Conservation (phyloP, 1,284 basidiomycete species). For the Gymnopus androsaceus region DNA sequence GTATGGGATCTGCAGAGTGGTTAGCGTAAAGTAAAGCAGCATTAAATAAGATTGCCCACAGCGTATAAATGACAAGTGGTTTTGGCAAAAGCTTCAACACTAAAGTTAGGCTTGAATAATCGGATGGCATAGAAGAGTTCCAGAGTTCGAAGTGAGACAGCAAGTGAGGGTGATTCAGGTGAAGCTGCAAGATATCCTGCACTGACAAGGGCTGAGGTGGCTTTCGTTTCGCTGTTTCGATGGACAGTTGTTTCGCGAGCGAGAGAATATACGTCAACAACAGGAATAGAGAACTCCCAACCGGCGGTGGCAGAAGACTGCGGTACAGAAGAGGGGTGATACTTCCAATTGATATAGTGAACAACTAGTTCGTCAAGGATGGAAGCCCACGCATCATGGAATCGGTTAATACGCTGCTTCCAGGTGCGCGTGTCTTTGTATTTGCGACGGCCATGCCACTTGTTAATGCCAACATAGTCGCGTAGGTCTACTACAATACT, state of each 20-base stretch:
- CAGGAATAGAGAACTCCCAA: background rate
- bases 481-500: background rate
- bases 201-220: too few species aligned
- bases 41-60: background rate
- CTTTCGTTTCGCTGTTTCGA: background rate
- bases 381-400: background rate
- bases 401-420: background rate
- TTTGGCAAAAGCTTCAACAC: too few species aligned
- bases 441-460: too few species aligned
- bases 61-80: background rate
- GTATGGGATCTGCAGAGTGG: background rate
- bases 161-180: too few species aligned
- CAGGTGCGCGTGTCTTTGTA: constrained; percentile 1
- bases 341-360: background rate
- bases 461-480: too few species aligned
- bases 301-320: background rate
- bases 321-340: background rate
- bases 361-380: background rate
- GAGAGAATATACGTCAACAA: background rate
- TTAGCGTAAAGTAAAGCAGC: background rate
- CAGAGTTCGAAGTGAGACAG: too few species aligned
- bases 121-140: too few species aligned
- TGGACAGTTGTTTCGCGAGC: background rate
- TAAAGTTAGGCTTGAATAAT: too few species aligned
- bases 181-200: too few species aligned